A percentile compares a stretch with the other conserved stretches of the same genome.
Evolutionary conservation across 192 early-diverging fungal species (phyloP).

Genomic region (Lunasporangiospora selenospora): DNA sequence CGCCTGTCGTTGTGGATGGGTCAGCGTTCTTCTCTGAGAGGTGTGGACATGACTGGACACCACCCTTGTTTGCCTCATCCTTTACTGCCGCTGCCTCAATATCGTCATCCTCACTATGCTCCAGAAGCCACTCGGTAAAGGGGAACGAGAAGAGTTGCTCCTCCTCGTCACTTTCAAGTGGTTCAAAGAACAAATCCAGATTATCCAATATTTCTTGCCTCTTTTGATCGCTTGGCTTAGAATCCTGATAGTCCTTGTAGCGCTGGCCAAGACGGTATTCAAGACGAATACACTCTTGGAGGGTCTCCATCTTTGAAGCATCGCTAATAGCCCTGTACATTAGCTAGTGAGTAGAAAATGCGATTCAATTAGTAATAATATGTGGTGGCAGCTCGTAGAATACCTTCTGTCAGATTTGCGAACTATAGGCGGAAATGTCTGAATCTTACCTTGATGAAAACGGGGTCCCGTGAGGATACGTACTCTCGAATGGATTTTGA

Average conservation of each 20-base stretch:
- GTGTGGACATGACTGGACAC: slow-evolving; percentile 18
- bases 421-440: too few relatives aligned
- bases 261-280: slow-evolving; percentile 19
- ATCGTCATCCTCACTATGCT: slow-evolving; percentile 10
- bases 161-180: slow-evolving; percentile 13
- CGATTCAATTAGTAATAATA: too few relatives aligned
- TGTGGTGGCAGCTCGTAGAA: too few relatives aligned
- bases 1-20: neutral
- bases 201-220: neutral
- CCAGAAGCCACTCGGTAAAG: slow-evolving; percentile 18
- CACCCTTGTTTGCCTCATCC: neutral
- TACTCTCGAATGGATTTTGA: slow-evolving; percentile 48
- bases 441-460: slow-evolving; percentile 44
- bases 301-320: slow-evolving; percentile 11
- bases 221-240: neutral
- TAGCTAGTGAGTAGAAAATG: too few relatives aligned
- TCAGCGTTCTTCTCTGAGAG: neutral
- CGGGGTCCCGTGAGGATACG: slow-evolving; percentile 39
- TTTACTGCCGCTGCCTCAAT: neutral
- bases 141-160: slow-evolving; percentile 20
- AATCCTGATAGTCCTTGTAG: slow-evolving; percentile 7
- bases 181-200: slow-evolving; percentile 15
- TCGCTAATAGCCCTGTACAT: slow-evolving; percentile 16
- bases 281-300: slow-evolving; percentile 16
- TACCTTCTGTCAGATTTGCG: too few relatives aligned